Evolutionary conservation across 768 basidiomycete genomes (phyloP).

Genomic region (Serendipita vermifera): DNA sequence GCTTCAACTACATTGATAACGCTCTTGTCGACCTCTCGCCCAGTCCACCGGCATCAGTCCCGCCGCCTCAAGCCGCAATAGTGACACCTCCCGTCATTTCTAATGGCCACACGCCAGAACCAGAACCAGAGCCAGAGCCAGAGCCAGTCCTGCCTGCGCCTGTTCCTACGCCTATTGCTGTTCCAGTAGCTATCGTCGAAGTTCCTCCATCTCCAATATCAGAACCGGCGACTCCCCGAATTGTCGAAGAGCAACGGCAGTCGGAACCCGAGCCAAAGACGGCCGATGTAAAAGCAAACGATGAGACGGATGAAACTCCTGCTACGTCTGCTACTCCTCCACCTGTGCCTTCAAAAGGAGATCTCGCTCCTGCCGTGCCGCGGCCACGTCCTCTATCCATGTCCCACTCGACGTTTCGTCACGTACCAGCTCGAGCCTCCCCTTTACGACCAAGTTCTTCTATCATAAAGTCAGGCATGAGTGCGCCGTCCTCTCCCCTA

Average conservation of each 20-base stretch:
- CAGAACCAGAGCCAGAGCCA: background rate
- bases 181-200: background rate
- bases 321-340: background rate
- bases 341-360: background rate
- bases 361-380: background rate
- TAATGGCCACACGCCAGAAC: constrained; percentile 9
- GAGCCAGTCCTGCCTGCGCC: background rate
- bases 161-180: background rate
- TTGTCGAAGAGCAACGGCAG: background rate
- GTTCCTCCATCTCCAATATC: constrained; percentile 3
- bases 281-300: background rate
- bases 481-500: background rate
- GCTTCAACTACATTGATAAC: constrained; percentile 9
- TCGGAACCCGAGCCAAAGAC: background rate
- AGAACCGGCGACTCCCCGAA: background rate
- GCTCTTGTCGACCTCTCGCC: constrained; percentile 16
- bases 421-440: constrained; percentile 6
- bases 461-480: background rate
- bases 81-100: no score
- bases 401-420: constrained; percentile 1
- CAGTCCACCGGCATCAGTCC: constrained; percentile 7
- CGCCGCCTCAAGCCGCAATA: no score
- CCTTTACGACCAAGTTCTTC: background rate
- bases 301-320: background rate
- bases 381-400: background rate